phyloP scores from a whole-genome alignment of 2,329 filamentous ascomycete species.

The Talaromyces sp. region DNA sequence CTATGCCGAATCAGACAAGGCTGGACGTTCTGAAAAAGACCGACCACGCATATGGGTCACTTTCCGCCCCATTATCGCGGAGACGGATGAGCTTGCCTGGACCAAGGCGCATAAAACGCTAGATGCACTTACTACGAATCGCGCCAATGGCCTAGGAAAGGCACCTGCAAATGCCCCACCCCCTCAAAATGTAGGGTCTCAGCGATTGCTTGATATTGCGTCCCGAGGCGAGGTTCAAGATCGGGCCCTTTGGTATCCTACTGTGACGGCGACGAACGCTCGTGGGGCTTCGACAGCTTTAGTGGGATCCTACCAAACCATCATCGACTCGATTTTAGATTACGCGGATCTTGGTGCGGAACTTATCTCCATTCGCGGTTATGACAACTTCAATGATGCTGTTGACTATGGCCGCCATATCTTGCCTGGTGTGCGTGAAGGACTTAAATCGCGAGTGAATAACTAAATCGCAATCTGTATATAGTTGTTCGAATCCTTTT shows the following conservation, averaged over 20 bases:
- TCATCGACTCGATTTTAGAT: slow-evolving; percentile 59
- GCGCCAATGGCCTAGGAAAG: slow-evolving; percentile 39
- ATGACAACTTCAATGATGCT: slow-evolving; percentile 63
- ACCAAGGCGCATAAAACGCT: slow-evolving; percentile 61
- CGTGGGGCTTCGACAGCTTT: slow-evolving; percentile 62
- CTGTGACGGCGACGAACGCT: slow-evolving; percentile 63
- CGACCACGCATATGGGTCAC: slow-evolving; percentile 65
- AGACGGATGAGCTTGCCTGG: slow-evolving; percentile 66
- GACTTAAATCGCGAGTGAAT: slow-evolving; percentile 15
- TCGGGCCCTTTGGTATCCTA: slow-evolving; percentile 65
- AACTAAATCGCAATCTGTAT: background rate
- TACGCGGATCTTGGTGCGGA: slow-evolving; percentile 61
- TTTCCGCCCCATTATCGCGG: slow-evolving; percentile 63
- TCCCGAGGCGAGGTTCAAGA: slow-evolving; percentile 58
- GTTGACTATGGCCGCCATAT: slow-evolving; percentile 63
- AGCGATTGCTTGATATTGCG: slow-evolving; percentile 62
- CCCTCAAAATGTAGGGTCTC: slow-evolving; percentile 63
- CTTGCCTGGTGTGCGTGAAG: slow-evolving; percentile 52
- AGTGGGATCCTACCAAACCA: slow-evolving; percentile 58
- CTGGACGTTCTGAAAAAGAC: slow-evolving; percentile 57
- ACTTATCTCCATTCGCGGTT: slow-evolving; percentile 63
- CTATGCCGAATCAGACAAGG: slow-evolving; percentile 61
- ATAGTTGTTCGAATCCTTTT: too few species aligned
- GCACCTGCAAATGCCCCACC: slow-evolving; percentile 33
- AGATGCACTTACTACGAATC: slow-evolving; percentile 53